Percentiles rank a stretch among this genome's conserved stretches.
These are phyloP conservation scores for Phytophthora pisi DNA, from an alignment of 352 stramenopile genomes.

Conservation along the genomic window DNA sequence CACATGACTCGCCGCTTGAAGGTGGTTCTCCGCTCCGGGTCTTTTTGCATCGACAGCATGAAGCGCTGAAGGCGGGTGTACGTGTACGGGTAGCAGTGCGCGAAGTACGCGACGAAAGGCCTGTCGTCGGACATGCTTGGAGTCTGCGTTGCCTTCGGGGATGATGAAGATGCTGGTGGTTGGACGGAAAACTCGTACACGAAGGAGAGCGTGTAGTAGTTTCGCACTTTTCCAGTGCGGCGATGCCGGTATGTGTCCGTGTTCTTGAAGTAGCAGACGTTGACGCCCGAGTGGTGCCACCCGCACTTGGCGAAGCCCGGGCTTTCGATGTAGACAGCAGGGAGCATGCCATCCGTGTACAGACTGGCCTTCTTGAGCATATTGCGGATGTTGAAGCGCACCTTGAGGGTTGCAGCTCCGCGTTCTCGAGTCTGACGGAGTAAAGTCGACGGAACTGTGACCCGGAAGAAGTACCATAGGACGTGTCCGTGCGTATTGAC, in stretches of 20 bases:
- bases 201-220: slow-evolving; percentile 83
- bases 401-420: slow-evolving; percentile 31
- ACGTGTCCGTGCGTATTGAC: slow-evolving; percentile 78
- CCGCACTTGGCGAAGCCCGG: slow-evolving; percentile 33
- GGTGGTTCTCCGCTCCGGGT: slow-evolving; percentile 49
- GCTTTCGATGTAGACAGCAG: slow-evolving; percentile 61
- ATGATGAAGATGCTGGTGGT: slow-evolving; percentile 1
- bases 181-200: slow-evolving; percentile 62
- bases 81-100: slow-evolving; percentile 87
- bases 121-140: slow-evolving; percentile 23
- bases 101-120: slow-evolving; percentile 65
- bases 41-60: slow-evolving; percentile 58
- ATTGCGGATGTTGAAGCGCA: slow-evolving; percentile 89
- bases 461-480: slow-evolving; percentile 92
- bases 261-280: slow-evolving; percentile 89
- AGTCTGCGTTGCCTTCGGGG: not conserved
- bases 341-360: slow-evolving; percentile 91
- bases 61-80: slow-evolving; percentile 75
- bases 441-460: slow-evolving; percentile 29
- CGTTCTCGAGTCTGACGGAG: slow-evolving; percentile 21
- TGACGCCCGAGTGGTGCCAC: slow-evolving; percentile 72
- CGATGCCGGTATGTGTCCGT: slow-evolving; percentile 64
- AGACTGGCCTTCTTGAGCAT: slow-evolving; percentile 87
- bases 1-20: slow-evolving; percentile 74
- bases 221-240: slow-evolving; percentile 49